Conservation (phyloP, 2,329 filamentous ascomycete species). For the Penicillium sp. region DNA sequence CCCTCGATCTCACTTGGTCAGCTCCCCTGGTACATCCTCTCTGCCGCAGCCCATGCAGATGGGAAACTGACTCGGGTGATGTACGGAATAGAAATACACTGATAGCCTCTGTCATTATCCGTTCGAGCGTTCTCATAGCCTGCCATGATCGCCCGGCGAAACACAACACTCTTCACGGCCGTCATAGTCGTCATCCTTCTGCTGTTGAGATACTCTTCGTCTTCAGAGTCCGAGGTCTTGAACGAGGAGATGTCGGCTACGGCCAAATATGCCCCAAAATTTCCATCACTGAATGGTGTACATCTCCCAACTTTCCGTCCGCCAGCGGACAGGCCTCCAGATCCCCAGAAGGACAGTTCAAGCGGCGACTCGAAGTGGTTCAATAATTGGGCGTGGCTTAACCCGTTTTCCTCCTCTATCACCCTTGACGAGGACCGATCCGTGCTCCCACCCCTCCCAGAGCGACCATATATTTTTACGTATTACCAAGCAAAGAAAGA, state of each 20-base stretch:
- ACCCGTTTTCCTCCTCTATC: constrained; percentile 82
- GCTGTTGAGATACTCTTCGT: constrained; percentile 51
- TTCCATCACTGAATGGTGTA: constrained; percentile 58
- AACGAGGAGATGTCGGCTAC: constrained; percentile 31
- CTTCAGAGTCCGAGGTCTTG: constrained; percentile 33
- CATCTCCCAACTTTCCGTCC: constrained; percentile 69
- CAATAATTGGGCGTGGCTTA: constrained; percentile 86
- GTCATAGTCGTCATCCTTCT: constrained; percentile 50
- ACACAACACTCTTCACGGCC: constrained; percentile 47
- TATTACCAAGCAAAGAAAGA: constrained; percentile 77
- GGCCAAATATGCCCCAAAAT: constrained; percentile 41
- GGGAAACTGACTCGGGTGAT: not conserved
- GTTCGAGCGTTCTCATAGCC: not conserved
- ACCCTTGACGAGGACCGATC: constrained; percentile 81
- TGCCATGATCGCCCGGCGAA: constrained; percentile 46
- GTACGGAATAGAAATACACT: not conserved
- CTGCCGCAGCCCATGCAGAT: not conserved
- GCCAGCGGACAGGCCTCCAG: constrained; percentile 71
- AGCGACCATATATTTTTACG: constrained; percentile 80
- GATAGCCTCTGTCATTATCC: not conserved
- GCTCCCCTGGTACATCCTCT: not conserved
- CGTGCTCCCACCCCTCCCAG: constrained; percentile 75
- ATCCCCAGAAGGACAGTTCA: constrained; percentile 74
- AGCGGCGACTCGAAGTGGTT: constrained; percentile 83
- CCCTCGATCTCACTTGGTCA: not conserved